A percentile compares a stretch with the other conserved stretches of the same genome.
Conservation (phyloP, 768 basidiomycete species). For the Coprinopsis strossmayeri region DNA sequence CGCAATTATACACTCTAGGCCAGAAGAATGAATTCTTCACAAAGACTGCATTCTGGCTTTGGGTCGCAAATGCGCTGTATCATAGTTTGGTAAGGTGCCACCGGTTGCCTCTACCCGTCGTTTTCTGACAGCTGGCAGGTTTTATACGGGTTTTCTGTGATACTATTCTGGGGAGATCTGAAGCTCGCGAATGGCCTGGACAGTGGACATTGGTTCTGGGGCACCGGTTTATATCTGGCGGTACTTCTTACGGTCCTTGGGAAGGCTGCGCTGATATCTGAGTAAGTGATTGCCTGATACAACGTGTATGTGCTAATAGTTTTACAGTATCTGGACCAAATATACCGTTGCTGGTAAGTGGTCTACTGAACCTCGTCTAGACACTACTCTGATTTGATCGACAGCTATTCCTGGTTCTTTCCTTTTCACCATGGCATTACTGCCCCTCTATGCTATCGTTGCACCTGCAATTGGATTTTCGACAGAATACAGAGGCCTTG, state of each 20-base stretch:
- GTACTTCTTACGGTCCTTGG: constrained; percentile 93
- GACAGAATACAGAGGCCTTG: constrained; percentile 83
- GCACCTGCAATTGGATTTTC: constrained; percentile 88
- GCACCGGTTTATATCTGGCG: constrained; percentile 90
- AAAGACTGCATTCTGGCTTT: constrained; percentile 86
- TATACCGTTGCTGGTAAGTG: constrained; percentile 85
- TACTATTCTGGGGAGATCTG: constrained; percentile 91
- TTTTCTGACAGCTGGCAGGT: constrained; percentile 40
- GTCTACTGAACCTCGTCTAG: neutral
- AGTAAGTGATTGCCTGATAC: constrained; percentile 53
- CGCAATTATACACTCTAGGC: constrained; percentile 91
- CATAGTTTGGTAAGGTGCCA: constrained; percentile 68
- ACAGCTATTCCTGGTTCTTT: constrained; percentile 96
- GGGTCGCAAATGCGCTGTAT: constrained; percentile 84
- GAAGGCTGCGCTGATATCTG: constrained; percentile 94
- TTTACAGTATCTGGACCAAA: constrained; percentile 91
- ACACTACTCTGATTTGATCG: neutral
- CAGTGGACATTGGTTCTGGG: constrained; percentile 98
- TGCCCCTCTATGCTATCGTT: constrained; percentile 84
- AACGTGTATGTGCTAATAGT: no score
- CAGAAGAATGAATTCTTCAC: constrained; percentile 94
- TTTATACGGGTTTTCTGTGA: constrained; percentile 79
- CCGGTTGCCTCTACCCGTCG: neutral
- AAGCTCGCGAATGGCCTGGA: constrained; percentile 76
- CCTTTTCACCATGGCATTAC: constrained; percentile 90